Conservation (phyloP, 2,329 filamentous ascomycete genomes). For the Penicillium sp. region DNA sequence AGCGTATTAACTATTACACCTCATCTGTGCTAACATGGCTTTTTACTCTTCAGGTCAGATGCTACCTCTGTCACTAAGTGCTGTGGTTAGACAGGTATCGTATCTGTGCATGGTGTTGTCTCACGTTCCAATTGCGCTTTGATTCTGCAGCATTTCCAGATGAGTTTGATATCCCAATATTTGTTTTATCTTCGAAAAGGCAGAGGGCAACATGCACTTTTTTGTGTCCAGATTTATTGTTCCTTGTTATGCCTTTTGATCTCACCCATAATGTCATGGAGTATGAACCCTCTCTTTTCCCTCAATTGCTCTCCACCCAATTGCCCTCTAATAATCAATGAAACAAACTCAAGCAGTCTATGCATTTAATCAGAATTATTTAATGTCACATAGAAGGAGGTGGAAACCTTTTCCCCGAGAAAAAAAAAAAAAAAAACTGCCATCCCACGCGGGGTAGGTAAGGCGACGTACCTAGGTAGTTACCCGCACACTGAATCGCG, state of each 20-base stretch:
- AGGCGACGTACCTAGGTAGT: neutral
- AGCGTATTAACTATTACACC: neutral
- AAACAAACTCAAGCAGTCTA: neutral
- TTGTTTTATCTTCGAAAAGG: neutral
- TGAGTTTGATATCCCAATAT: neutral
- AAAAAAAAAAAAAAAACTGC: neutral
- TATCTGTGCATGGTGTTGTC: neutral
- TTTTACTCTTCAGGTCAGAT: neutral
- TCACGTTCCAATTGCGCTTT: neutral
- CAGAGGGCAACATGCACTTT: neutral
- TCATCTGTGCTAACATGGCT: neutral
- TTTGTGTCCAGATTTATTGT: neutral
- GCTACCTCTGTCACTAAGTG: neutral
- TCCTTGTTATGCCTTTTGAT: neutral
- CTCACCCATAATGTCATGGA: neutral
- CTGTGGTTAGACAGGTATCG: neutral
- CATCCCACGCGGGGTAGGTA: neutral
- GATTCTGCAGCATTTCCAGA: neutral
- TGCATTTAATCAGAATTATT: neutral
- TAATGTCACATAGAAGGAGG: neutral
- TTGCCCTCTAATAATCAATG: neutral
- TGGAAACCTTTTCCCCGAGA: neutral
- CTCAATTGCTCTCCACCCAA: neutral
- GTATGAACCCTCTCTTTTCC: neutral
- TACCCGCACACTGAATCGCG: neutral